Evolutionary conservation across 1,284 basidiomycete species (phyloP).

Genomic region (Ganoderma resinaceum): DNA sequence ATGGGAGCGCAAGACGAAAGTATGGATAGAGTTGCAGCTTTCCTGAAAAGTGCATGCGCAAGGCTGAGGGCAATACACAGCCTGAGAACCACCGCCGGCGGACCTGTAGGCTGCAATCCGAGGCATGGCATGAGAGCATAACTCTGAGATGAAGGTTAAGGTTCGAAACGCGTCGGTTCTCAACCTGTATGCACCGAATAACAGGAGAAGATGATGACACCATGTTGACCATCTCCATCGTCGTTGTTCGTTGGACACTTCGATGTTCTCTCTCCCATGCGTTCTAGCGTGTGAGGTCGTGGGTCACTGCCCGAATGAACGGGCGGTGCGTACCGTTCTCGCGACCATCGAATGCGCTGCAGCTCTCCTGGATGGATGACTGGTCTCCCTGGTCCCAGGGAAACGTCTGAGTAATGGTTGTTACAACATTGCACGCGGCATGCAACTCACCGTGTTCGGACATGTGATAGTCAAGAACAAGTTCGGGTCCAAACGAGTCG

Average conservation of each 20-base stretch:
- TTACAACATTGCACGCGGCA: background rate
- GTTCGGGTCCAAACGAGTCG: background rate
- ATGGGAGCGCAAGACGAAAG: slow-evolving; percentile 21
- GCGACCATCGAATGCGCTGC: slow-evolving; percentile 25
- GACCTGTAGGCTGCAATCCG: slow-evolving; percentile 17
- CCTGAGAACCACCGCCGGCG: slow-evolving; percentile 18
- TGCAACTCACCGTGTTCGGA: background rate
- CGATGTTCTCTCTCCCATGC: slow-evolving; percentile 13
- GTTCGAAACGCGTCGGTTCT: background rate
- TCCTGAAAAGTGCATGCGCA: slow-evolving; percentile 23
- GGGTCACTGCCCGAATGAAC: background rate
- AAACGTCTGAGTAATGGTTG: background rate
- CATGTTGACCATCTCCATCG: slow-evolving; percentile 19
- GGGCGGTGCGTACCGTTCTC: slow-evolving; percentile 15
- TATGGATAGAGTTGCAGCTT: slow-evolving; percentile 27
- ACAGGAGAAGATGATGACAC: slow-evolving; percentile 4
- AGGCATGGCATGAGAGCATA: slow-evolving; percentile 18
- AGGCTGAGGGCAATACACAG: slow-evolving; percentile 6
- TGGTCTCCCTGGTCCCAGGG: background rate
- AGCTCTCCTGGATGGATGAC: background rate
- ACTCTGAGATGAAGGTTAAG: slow-evolving; percentile 5
- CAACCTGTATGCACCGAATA: background rate
- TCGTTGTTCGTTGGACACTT: slow-evolving; percentile 5
- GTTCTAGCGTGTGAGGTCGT: background rate
- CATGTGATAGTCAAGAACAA: background rate